phyloP scores from a whole-genome alignment of 139 green algal species.

The Chlamydomonas schloesseri region DNA sequence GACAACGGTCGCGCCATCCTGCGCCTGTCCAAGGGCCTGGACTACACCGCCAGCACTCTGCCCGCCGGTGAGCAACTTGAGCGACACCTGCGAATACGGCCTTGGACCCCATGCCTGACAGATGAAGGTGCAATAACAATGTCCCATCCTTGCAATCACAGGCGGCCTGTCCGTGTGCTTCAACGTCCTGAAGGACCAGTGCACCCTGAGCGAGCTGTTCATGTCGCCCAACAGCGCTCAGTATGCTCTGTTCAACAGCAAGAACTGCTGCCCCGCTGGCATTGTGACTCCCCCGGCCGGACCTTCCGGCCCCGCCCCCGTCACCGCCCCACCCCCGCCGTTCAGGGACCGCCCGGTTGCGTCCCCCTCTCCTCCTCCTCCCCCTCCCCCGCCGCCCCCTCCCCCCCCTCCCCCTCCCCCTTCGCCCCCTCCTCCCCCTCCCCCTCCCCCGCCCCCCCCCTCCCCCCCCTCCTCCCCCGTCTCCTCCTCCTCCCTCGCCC shows the following conservation, averaged over 20 bases:
- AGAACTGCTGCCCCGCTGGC: conserved; percentile 23
- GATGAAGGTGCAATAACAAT: too few species aligned
- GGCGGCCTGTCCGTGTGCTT: conserved; percentile 11
- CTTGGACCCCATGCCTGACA: too few species aligned
- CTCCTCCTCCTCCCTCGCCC: neutral
- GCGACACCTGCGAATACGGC: too few species aligned
- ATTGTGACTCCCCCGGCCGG: neutral
- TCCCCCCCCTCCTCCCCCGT: neutral
- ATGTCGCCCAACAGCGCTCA: neutral
- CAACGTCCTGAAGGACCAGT: neutral
- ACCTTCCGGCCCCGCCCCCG: neutral
- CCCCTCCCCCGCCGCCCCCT: too few species aligned
- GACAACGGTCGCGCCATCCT: neutral
- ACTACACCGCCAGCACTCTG: too few species aligned
- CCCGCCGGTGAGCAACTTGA: too few species aligned
- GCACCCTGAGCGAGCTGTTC: neutral
- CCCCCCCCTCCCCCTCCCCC: too few species aligned
- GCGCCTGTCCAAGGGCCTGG: conserved; percentile 5
- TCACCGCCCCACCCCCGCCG: neutral
- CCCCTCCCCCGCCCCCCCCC: neutral
- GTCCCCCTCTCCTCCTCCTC: too few species aligned
- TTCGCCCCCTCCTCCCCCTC: neutral
- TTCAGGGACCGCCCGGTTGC: too few species aligned
- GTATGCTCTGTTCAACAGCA: conserved; percentile 34
- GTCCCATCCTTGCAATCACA: too few species aligned